Evolutionary conservation across 2,329 filamentous ascomycete genomes (phyloP), one percentile per base, ranked within the genome.

Genomic region (Fusarium guadeloupense): DNA sequence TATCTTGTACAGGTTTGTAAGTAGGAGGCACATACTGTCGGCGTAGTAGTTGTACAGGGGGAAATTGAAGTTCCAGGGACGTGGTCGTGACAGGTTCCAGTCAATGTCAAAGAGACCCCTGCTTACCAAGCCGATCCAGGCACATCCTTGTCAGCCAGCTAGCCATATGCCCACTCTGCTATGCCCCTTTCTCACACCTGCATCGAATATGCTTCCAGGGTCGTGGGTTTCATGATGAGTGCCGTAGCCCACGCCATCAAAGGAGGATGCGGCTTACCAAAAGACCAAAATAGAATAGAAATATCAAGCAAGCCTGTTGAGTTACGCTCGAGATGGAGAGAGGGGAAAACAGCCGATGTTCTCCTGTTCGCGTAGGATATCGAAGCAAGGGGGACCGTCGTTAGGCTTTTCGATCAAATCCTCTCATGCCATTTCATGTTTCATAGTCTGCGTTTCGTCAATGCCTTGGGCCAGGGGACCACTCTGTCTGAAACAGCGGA

Each of bases 401-500:
- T 45, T 38, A 49, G n/a, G n/a, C n/a, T n/a, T n/a, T n/a, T n/a
- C n/a, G n/a, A 26, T 19, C 28, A 26, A 48, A 62, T 62, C 56
- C 54, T 52, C 56, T 42, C 44, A 39, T 40, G 33, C 51, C 47
- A 52, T 47, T 47, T 28, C 48, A 51, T 52, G 65, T 69, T 68
- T 68, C 60, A 61, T 50, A 46, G 57, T 63, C 52, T 62, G 54
- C 48, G 63, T 68, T 65, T 68, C 63, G 63, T 56, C 47, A 64
- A 62, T 65, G 61, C 61, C 61, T 58, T 64, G 53, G 52, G 30
- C 17, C 39, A 56, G 35, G 30, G 39, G 34, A 52, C 20, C 54
- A 67, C 53, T 64, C 43, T 68, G 59, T 57, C 48, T 69, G 65
- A 69, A 69, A 69, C 67, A 69, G 61, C 61, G 54, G 58, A 58